These are phyloP conservation scores for Inonotus obliquus DNA, from an alignment of 1,284 basidiomycete species.

Conservation along the genomic window DNA sequence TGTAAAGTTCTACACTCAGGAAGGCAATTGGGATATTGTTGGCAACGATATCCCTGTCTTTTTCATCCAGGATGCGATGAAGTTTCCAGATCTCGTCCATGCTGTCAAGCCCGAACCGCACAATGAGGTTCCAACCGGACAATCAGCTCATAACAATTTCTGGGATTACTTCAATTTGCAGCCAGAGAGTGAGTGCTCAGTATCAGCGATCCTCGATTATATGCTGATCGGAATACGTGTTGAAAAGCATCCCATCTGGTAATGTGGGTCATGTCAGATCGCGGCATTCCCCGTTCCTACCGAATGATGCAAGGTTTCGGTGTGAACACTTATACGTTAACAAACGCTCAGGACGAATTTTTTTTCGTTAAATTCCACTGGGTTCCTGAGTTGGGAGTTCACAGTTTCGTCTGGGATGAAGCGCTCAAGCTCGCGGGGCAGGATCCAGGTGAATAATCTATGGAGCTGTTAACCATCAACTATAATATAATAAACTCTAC, in stretches of 20 bases:
- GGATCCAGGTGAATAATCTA: slow-evolving; percentile 62
- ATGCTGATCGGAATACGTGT: slow-evolving; percentile 19
- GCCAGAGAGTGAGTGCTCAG: slow-evolving; percentile 43
- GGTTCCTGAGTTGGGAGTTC: slow-evolving; percentile 75
- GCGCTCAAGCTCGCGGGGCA: slow-evolving; percentile 79
- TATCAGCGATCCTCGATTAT: not conserved
- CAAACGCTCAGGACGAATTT: slow-evolving; percentile 60
- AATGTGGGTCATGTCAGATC: slow-evolving; percentile 81
- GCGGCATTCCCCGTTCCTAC: slow-evolving; percentile 74
- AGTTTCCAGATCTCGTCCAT: slow-evolving; percentile 81
- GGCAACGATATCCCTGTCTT: slow-evolving; percentile 78
- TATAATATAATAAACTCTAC: too few relatives aligned
- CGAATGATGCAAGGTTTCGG: slow-evolving; percentile 88
- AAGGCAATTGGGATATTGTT: slow-evolving; percentile 82
- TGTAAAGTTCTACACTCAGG: slow-evolving; percentile 72
- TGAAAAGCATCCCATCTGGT: slow-evolving; percentile 67
- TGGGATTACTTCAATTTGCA: slow-evolving; percentile 76
- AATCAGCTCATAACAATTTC: slow-evolving; percentile 74
- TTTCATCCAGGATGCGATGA: slow-evolving; percentile 82
- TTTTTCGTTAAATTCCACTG: slow-evolving; percentile 86
- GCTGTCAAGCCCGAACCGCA: slow-evolving; percentile 79
- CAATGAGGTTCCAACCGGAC: slow-evolving; percentile 63
- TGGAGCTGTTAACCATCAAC: too few relatives aligned
- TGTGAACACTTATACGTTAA: slow-evolving; percentile 75
- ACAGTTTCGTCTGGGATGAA: slow-evolving; percentile 84